Conservation (phyloP, 2,329 filamentous ascomycete genomes). For the Diatrype stigma region DNA sequence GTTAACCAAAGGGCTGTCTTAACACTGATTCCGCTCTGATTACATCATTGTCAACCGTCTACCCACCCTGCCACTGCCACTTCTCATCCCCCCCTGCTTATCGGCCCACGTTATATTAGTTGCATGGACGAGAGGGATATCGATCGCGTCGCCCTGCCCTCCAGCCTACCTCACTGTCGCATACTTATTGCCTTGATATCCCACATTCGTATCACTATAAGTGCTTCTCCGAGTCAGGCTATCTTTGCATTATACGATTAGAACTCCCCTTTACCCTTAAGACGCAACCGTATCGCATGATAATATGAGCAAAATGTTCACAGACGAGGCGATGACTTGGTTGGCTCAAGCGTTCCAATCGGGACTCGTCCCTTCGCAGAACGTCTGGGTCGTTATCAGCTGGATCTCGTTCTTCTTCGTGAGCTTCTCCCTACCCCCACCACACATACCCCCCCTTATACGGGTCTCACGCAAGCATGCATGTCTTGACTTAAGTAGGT, state of each 20-base stretch:
- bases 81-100: background rate
- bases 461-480: too few species aligned
- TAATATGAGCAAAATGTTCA: slow-evolving; percentile 12
- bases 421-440: too few species aligned
- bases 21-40: background rate
- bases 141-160: background rate
- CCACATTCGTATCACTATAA: too few species aligned
- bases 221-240: too few species aligned
- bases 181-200: too few species aligned
- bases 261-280: background rate
- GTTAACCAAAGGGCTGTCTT: too few species aligned
- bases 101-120: background rate
- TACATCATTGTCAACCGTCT: background rate
- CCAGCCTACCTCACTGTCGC: too few species aligned
- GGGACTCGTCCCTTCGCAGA: slow-evolving; percentile 8
- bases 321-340: slow-evolving; percentile 17
- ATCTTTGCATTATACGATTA: too few species aligned
- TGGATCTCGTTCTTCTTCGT: slow-evolving; percentile 31
- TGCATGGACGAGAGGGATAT: background rate
- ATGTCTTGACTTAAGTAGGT: too few species aligned
- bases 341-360: slow-evolving; percentile 16
- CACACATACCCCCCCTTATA: too few species aligned
- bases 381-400: slow-evolving; percentile 23
- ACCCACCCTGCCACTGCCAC: background rate
- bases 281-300: too few species aligned